Evolutionary conservation across 306 rosid genomes (phyloP).

Genomic region (Morella rubra): DNA sequence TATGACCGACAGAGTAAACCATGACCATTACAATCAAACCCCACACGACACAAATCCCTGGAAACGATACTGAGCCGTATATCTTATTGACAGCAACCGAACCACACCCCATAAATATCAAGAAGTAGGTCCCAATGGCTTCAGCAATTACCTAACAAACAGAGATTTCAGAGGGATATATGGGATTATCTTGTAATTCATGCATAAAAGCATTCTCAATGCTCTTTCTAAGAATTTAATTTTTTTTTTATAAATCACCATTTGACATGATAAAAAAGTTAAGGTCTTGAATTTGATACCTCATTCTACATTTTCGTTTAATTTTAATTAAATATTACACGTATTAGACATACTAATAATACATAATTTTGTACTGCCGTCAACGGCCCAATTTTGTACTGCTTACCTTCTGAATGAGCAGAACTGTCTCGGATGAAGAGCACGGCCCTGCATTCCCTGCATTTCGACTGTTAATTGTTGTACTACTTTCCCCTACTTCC

Average conservation of each 20-base stretch:
- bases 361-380: too few species aligned
- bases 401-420: slow-evolving; percentile 48
- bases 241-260: too few species aligned
- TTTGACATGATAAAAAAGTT: background rate
- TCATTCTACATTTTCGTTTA: too few species aligned
- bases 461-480: background rate
- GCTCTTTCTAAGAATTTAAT: too few species aligned
- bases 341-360: too few species aligned
- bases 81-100: slow-evolving; percentile 41
- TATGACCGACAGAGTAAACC: slow-evolving; percentile 61
- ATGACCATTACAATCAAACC: slow-evolving; percentile 50
- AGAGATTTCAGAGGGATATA: too few species aligned
- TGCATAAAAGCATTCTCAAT: too few species aligned
- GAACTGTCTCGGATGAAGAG: slow-evolving; percentile 35
- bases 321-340: too few species aligned
- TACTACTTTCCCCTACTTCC: slow-evolving; percentile 36
- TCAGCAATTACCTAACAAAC: slow-evolving; percentile 54
- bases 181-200: too few species aligned
- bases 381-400: background rate
- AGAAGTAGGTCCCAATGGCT: slow-evolving; percentile 56
- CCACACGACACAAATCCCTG: slow-evolving; percentile 53
- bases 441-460: slow-evolving; percentile 16
- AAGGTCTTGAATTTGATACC: too few species aligned
- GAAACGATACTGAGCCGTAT: slow-evolving; percentile 43
- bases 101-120: slow-evolving; percentile 63